Evolutionary conservation across 1,284 basidiomycete species (phyloP).

Genomic region (Sanghuangporus weigelae): DNA sequence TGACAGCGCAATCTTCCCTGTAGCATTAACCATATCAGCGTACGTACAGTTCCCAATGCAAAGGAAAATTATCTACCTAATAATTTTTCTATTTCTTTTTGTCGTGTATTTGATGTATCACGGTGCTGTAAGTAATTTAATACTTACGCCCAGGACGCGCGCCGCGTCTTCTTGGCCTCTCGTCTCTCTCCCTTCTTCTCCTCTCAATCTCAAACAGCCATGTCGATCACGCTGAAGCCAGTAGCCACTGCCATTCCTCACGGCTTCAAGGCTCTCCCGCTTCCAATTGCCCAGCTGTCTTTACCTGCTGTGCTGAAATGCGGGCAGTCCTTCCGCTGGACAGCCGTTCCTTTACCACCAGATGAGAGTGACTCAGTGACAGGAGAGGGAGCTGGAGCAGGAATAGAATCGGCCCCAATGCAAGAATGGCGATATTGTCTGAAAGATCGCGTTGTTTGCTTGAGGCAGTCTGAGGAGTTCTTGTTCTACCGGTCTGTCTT

Average conservation of each 20-base stretch:
- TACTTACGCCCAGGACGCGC: not conserved
- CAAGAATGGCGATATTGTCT: slow-evolving; percentile 74
- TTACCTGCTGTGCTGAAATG: slow-evolving; percentile 70
- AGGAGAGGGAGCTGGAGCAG: not conserved
- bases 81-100: too few species aligned
- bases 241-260: slow-evolving; percentile 20
- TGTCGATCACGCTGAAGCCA: slow-evolving; percentile 6
- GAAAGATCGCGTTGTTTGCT: slow-evolving; percentile 75
- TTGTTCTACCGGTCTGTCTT: slow-evolving; percentile 74
- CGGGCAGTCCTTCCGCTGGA: slow-evolving; percentile 81
- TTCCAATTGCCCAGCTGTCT: slow-evolving; percentile 61
- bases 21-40: too few species aligned
- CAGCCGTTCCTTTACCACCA: slow-evolving; percentile 38
- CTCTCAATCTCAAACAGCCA: slow-evolving; percentile 3
- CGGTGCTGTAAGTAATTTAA: not conserved
- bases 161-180: not conserved
- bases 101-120: not conserved
- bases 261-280: slow-evolving; percentile 54
- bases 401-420: slow-evolving; percentile 24
- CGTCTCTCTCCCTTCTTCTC: not conserved
- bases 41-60: too few species aligned
- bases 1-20: too few species aligned
- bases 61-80: too few species aligned
- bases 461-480: slow-evolving; percentile 64
- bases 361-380: slow-evolving; percentile 14